Percentiles rank a stretch among this genome's conserved stretches.
Conservation (phyloP, 345 rosid genomes). For the Gossypium sturtianum region DNA sequence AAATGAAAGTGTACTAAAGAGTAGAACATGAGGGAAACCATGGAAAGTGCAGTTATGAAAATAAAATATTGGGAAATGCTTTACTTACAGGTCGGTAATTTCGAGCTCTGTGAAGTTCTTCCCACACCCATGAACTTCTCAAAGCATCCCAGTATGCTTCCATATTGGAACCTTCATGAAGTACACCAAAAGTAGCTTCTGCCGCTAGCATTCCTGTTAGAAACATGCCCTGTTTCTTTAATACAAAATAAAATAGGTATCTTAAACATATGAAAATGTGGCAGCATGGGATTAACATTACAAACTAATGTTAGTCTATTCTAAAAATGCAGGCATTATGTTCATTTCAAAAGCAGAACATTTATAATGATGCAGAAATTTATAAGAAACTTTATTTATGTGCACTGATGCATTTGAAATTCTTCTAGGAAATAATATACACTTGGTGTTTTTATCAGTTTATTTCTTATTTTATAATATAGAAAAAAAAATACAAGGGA, state of each 20-base stretch:
- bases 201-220: conserved; percentile 91
- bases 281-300: not conserved
- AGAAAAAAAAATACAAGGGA: not conserved
- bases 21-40: not conserved
- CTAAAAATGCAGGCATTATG: not conserved
- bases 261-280: not conserved
- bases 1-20: not conserved
- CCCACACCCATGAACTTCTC: conserved; percentile 85
- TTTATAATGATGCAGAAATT: not conserved
- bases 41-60: not conserved
- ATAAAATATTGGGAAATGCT: conserved; percentile 1
- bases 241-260: not conserved
- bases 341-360: not conserved
- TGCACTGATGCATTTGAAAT: not conserved
- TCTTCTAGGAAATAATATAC: not conserved
- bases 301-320: not conserved
- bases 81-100: conserved; percentile 85
- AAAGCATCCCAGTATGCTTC: conserved; percentile 68
- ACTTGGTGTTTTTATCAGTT: not conserved
- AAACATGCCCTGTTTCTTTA: conserved; percentile 6
- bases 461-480: not conserved
- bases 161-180: conserved; percentile 52
- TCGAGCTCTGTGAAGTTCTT: conserved; percentile 70
- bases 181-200: conserved; percentile 70
- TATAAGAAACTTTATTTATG: not conserved